Evolutionary conservation across 768 basidiomycete species (phyloP).

Genomic region (Mycena albidolilacea): DNA sequence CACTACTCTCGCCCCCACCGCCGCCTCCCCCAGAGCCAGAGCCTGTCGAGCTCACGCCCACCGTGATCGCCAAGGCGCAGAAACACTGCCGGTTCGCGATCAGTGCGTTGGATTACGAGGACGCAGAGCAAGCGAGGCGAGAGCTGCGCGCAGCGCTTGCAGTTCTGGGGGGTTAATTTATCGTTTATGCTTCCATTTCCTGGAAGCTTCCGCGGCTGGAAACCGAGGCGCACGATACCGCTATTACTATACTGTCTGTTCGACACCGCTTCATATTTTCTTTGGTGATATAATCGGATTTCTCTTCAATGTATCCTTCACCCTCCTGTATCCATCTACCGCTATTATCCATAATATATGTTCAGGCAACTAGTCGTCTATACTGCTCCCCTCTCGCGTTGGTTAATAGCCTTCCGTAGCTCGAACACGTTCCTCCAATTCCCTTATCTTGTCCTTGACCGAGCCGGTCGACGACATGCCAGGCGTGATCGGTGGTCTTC

Average conservation of each 20-base stretch:
- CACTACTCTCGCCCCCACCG: constrained; percentile 42
- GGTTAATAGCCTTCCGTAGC: constrained; percentile 32
- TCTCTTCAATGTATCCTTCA: constrained; percentile 3
- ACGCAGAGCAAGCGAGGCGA: constrained; percentile 86
- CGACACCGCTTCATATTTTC: background rate
- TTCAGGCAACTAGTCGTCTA: background rate
- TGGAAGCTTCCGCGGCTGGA: constrained; percentile 1
- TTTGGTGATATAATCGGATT: constrained; percentile 17
- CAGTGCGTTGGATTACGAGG: constrained; percentile 96
- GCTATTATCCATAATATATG: background rate
- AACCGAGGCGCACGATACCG: background rate
- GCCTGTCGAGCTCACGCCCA: constrained; percentile 69
- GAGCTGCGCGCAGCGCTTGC: constrained; percentile 86
- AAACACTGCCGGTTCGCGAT: constrained; percentile 95
- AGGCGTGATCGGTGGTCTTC: constrained; percentile 24
- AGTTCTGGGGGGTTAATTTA: constrained; percentile 67
- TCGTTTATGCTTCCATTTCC: constrained; percentile 15
- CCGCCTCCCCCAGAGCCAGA: constrained; percentile 47
- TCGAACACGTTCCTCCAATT: constrained; percentile 54
- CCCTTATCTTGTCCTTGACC: constrained; percentile 59
- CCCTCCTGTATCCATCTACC: constrained; percentile 20
- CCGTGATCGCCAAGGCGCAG: constrained; percentile 81
- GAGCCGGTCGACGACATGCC: constrained; percentile 42
- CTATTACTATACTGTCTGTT: background rate
- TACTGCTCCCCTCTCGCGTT: background rate